Conservation (phyloP, 2,329 filamentous ascomycete genomes). For the Penicillium sp. region DNA sequence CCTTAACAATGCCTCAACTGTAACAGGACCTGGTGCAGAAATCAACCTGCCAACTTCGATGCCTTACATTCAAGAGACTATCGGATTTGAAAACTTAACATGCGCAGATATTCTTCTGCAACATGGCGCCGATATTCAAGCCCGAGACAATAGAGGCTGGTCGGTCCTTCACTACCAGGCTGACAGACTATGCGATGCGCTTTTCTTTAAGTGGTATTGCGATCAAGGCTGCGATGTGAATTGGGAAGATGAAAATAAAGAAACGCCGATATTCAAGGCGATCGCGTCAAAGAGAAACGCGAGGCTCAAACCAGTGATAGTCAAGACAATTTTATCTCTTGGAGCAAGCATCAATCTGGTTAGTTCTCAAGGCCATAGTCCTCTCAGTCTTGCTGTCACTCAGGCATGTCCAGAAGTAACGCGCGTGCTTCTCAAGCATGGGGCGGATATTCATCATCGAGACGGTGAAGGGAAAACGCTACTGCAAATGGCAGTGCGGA, state of each 20-base stretch:
- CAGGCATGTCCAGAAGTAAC: background rate
- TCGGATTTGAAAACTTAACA: too few relatives aligned
- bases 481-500: too few relatives aligned
- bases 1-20: too few relatives aligned
- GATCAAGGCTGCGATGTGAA: background rate
- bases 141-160: background rate
- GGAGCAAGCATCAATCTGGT: background rate
- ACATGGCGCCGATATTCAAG: background rate
- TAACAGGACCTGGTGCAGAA: too few relatives aligned
- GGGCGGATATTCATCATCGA: background rate
- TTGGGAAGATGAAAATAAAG: background rate
- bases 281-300: background rate
- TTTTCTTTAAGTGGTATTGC: background rate
- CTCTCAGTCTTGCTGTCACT: background rate
- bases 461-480: background rate
- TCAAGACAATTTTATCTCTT: background rate
- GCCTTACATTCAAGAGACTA: too few relatives aligned
- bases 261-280: background rate
- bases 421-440: background rate
- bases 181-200: background rate
- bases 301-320: background rate
- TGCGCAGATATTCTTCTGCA: background rate
- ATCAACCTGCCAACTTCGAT: too few relatives aligned
- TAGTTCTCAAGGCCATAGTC: background rate
- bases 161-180: background rate